These are phyloP conservation scores for Hypericum androsaemum DNA, from an alignment of 345 rosid genomes.

Conservation along the genomic window DNA sequence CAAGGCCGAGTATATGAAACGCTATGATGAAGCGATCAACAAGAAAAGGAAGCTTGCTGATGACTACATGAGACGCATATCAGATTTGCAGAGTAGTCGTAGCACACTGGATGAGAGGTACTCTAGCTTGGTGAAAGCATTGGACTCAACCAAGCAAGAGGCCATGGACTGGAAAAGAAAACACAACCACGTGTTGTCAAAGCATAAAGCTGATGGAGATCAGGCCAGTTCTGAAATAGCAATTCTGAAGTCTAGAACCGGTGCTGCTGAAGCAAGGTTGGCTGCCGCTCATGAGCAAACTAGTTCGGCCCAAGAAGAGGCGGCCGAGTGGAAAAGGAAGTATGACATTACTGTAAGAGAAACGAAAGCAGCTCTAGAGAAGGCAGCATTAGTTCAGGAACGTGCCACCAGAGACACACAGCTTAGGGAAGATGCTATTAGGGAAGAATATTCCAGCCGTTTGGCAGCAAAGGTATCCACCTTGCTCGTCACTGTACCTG, in stretches of 20 bases:
- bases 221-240: slow-evolving; percentile 66
- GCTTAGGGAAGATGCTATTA: slow-evolving; percentile 72
- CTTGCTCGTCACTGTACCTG: neutral
- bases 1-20: slow-evolving; percentile 30
- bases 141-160: slow-evolving; percentile 73
- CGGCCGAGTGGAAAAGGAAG: slow-evolving; percentile 89
- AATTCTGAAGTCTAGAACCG: slow-evolving; percentile 63
- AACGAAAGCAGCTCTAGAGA: slow-evolving; percentile 83
- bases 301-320: slow-evolving; percentile 82
- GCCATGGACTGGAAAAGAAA: slow-evolving; percentile 62
- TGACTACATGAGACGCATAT: slow-evolving; percentile 28
- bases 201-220: slow-evolving; percentile 71
- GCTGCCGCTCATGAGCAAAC: slow-evolving; percentile 93
- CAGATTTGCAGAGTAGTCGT: slow-evolving; percentile 49
- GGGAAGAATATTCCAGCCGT: slow-evolving; percentile 56
- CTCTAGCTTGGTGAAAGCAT: slow-evolving; percentile 55
- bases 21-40: slow-evolving; percentile 28
- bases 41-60: slow-evolving; percentile 36
- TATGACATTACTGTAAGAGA: slow-evolving; percentile 79
- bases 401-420: slow-evolving; percentile 70
- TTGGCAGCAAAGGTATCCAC: slow-evolving; percentile 60
- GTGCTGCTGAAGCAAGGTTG: slow-evolving; percentile 91
- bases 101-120: slow-evolving; percentile 74
- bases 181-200: slow-evolving; percentile 50
- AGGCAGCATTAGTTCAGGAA: slow-evolving; percentile 80